phyloP scores from a whole-genome alignment of 176 grass and related monocot genomes.

The Ensete glaucum region DNA sequence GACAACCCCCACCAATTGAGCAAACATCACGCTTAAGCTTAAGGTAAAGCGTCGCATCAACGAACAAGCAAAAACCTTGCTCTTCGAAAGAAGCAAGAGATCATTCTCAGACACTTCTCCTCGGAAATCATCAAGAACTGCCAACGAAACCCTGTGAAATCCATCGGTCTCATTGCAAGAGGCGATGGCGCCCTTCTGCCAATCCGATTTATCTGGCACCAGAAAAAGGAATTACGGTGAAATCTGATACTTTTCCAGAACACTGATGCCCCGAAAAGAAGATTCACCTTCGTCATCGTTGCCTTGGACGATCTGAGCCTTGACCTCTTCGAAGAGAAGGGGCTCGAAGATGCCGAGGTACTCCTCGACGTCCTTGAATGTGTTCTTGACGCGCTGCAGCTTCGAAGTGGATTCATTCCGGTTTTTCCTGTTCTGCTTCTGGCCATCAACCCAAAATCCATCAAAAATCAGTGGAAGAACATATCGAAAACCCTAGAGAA shows the following conservation, averaged over 20 bases:
- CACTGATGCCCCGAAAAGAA: neutral
- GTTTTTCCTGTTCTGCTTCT: slow-evolving; percentile 29
- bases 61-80: slow-evolving; percentile 37
- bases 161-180: slow-evolving; percentile 49
- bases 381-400: slow-evolving; percentile 48
- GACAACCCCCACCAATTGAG: neutral
- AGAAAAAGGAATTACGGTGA: neutral
- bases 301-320: slow-evolving; percentile 77
- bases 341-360: slow-evolving; percentile 76
- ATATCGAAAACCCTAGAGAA: neutral
- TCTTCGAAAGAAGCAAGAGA: slow-evolving; percentile 72
- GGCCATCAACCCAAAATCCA: neutral
- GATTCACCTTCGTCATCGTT: slow-evolving; percentile 50
- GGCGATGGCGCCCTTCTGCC: slow-evolving; percentile 43
- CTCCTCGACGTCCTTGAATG: slow-evolving; percentile 57
- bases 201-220: slow-evolving; percentile 44
- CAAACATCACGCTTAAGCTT: neutral
- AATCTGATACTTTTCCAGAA: neutral
- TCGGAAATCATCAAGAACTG: slow-evolving; percentile 41
- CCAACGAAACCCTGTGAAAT: slow-evolving; percentile 66
- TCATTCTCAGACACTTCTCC: slow-evolving; percentile 67
- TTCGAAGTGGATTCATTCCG: slow-evolving; percentile 11
- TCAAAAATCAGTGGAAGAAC: slow-evolving; percentile 1
- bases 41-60: neutral
- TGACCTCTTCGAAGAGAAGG: slow-evolving; percentile 95